Base-by-base conservation (phyloP, 2,329 filamentous ascomycete species). In the Harringtonia lauricola region DNA sequence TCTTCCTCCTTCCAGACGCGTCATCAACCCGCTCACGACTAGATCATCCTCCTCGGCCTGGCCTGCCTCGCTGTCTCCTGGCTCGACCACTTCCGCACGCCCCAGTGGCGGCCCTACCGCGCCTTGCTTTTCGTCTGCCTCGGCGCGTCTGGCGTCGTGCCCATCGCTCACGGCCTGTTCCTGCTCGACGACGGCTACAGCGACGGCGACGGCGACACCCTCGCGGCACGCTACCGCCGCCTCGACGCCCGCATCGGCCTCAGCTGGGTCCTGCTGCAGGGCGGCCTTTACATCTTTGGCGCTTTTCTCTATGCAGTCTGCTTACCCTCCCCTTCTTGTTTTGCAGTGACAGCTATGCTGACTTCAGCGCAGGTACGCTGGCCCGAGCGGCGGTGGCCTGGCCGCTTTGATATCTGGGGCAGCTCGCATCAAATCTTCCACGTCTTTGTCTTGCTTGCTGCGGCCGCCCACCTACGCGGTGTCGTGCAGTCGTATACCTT, bases 361-460 rank as follows among this genome's bases (percentile, higher is more conserved):
- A 41, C 28, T 17, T 19, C 31, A 33, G 39, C 38, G 2, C 45
- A 84, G 79, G 70, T 76, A 42, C 81, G 92, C 31, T 80, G 90
- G 63, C 92, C 92, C 0, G 92, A 98, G 65, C 73, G 86, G 47
- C 77, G 73, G 55, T 74, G 67, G 36, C 92, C 90, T 0, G 86
- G 87, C 1, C 68, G 62, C 8, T 95, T 90, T 57, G 92, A 98
- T 63, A 85, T 95, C 41, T 85, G 85, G 76, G 90, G 92, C 31
- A 88, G 81, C 58, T 95, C 87, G 18, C 92, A 98, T 63, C 92
- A 98, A 65, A 83, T 98, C 51, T 98, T 98, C 61, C 92, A 98
- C 65, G 68, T 94, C 33, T 73, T 92, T 50, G 89, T 98, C 24
- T 69, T 96, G 15, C 62, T 88, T 48, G 92, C 92, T 1, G 90